phyloP scores from a whole-genome alignment of 257 asterid species.

The Avicennia marina region DNA sequence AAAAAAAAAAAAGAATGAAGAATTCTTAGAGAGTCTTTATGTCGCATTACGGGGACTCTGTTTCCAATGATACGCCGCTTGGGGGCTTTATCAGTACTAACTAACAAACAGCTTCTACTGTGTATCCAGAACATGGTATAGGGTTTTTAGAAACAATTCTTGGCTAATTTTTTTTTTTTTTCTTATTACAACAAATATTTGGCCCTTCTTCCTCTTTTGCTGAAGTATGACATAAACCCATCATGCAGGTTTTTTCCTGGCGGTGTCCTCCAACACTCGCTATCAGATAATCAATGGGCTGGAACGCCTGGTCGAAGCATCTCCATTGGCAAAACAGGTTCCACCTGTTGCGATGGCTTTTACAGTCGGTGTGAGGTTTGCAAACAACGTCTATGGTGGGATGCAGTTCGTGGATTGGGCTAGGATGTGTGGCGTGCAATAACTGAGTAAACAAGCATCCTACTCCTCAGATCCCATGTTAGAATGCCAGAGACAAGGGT shows the following conservation, averaged over 20 bases:
- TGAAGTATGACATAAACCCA: neutral
- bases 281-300: slow-evolving; percentile 87
- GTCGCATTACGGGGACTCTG: no score
- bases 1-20: no score
- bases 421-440: slow-evolving; percentile 81
- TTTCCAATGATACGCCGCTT: no score
- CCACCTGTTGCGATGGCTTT: slow-evolving; percentile 85
- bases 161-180: neutral
- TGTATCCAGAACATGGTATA: no score
- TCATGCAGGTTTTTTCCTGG: slow-evolving; percentile 73
- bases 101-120: no score
- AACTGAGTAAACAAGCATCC: neutral
- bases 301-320: slow-evolving; percentile 81
- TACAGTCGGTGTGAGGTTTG: slow-evolving; percentile 85
- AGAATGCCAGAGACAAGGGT: no score
- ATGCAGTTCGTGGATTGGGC: slow-evolving; percentile 99
- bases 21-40: no score
- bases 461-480: neutral
- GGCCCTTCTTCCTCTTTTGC: neutral
- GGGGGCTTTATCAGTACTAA: no score
- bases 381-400: slow-evolving; percentile 91
- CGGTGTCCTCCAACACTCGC: slow-evolving; percentile 90
- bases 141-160: no score
- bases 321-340: slow-evolving; percentile 59
- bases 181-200: no score